Conservation (phyloP, 2,329 filamentous ascomycete species). For the Phaeosphaeria sp. region DNA sequence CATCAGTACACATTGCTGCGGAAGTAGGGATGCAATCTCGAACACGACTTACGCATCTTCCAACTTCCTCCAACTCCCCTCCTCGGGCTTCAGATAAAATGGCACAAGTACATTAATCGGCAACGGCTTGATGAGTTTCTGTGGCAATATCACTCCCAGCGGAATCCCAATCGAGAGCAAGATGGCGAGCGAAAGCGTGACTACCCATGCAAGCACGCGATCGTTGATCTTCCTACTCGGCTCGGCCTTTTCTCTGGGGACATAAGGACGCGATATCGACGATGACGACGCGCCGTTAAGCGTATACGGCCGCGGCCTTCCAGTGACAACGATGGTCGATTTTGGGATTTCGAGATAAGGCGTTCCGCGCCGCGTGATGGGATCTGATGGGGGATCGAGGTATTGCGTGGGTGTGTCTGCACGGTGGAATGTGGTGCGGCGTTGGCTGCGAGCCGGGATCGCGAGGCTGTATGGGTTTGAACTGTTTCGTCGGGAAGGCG, state of each 20-base stretch:
- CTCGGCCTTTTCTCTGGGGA: background rate
- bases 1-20: no score
- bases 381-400: background rate
- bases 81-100: conserved; percentile 55
- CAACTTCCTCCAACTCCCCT: conserved; percentile 46
- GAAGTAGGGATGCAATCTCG: background rate
- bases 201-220: conserved; percentile 19
- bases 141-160: conserved; percentile 27
- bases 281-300: conserved; percentile 6
- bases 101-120: conserved; percentile 52
- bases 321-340: background rate
- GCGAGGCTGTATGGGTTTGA: conserved; percentile 25
- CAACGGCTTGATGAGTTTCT: conserved; percentile 25
- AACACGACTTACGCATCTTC: conserved; percentile 17
- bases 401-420: conserved; percentile 4
- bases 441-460: conserved; percentile 10
- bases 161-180: conserved; percentile 26
- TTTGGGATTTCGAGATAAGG: conserved; percentile 2
- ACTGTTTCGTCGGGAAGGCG: conserved; percentile 10
- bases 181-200: conserved; percentile 29
- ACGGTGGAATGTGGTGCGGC: background rate
- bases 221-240: conserved; percentile 14
- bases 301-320: background rate
- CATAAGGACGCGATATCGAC: conserved; percentile 2
- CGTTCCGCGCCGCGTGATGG: background rate